Evolutionary conservation across 768 basidiomycete genomes (phyloP).

Genomic region (Pholiota microspora): DNA sequence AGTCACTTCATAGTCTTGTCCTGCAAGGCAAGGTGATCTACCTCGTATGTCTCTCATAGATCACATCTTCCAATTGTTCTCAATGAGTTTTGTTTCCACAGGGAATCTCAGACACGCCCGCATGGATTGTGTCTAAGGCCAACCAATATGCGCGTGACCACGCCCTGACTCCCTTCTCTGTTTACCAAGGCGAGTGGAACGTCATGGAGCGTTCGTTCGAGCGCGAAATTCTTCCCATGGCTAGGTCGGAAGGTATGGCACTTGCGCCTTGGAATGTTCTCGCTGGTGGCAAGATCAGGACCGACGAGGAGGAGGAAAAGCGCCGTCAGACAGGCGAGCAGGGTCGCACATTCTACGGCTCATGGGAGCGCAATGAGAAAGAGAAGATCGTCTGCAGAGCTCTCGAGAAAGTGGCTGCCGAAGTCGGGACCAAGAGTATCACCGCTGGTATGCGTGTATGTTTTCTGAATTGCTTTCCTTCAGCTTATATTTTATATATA

Average conservation of each 20-base stretch:
- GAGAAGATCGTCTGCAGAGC: slow-evolving; percentile 41
- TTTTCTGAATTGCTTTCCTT: too few species aligned
- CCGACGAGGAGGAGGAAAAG: slow-evolving; percentile 39
- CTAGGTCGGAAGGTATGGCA: too few species aligned
- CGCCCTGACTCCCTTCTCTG: slow-evolving; percentile 47
- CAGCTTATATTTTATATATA: too few species aligned
- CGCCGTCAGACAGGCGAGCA: slow-evolving; percentile 30
- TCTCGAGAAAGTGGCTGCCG: slow-evolving; percentile 47
- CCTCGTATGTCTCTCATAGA: too few species aligned
- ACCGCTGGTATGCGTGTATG: slow-evolving; percentile 38
- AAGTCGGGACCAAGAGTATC: slow-evolving; percentile 41
- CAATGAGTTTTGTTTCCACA: slow-evolving; percentile 5
- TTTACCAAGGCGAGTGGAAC: slow-evolving; percentile 52
- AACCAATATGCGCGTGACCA: slow-evolving; percentile 44
- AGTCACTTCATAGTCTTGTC: slow-evolving; percentile 1
- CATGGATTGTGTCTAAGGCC: slow-evolving; percentile 51
- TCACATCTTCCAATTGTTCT: not conserved
- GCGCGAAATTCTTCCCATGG: slow-evolving; percentile 52
- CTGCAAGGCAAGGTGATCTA: slow-evolving; percentile 4
- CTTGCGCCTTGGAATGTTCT: too few species aligned
- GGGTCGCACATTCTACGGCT: slow-evolving; percentile 29
- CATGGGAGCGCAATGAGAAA: slow-evolving; percentile 44
- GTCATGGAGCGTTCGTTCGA: slow-evolving; percentile 47
- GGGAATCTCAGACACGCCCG: slow-evolving; percentile 43
- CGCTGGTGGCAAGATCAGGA: slow-evolving; percentile 45